Evolutionary conservation across 2,329 filamentous ascomycete species (phyloP).

Genomic region (Arthrobotrys pseudoclavata): DNA sequence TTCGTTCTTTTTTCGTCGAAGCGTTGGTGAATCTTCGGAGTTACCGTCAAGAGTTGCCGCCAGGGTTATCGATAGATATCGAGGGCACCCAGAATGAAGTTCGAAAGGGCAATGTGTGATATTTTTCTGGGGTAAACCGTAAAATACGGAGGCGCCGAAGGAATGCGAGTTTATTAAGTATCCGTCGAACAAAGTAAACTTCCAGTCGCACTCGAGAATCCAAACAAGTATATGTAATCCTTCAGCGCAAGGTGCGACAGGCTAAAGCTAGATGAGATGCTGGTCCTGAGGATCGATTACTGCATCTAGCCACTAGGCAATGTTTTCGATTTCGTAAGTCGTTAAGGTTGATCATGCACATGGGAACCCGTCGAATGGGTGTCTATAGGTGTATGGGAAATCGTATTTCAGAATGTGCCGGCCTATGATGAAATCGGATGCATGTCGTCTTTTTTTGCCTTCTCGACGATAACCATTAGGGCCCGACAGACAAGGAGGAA

Average conservation of each 20-base stretch:
- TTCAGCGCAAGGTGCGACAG: slow-evolving; percentile 23
- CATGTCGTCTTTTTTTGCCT: slow-evolving; percentile 42
- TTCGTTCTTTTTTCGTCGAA: slow-evolving; percentile 26
- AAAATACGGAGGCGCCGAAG: slow-evolving; percentile 17
- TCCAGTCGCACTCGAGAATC: slow-evolving; percentile 10
- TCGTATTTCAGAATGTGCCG: slow-evolving; percentile 20
- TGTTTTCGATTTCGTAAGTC: slow-evolving; percentile 31
- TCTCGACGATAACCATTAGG: slow-evolving; percentile 17
- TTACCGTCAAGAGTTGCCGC: slow-evolving; percentile 35
- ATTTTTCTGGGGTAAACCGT: slow-evolving; percentile 9
- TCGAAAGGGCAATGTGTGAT: slow-evolving; percentile 24
- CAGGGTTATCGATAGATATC: slow-evolving; percentile 34
- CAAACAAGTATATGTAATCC: slow-evolving; percentile 21
- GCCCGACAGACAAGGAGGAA: background rate
- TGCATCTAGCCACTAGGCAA: slow-evolving; percentile 30
- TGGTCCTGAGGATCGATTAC: slow-evolving; percentile 46
- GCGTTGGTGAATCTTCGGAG: slow-evolving; percentile 34
- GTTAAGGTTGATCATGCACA: slow-evolving; percentile 31
- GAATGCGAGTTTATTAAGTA: slow-evolving; percentile 13
- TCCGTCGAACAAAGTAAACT: slow-evolving; percentile 10
- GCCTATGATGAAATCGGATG: slow-evolving; percentile 34
- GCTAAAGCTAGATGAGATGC: slow-evolving; percentile 21
- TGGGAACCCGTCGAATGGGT: background rate
- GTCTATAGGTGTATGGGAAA: slow-evolving; percentile 14
- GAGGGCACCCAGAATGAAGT: slow-evolving; percentile 12